Base-by-base conservation (phyloP, 1,284 basidiomycete genomes). In the Sporisorium sorghi region DNA sequence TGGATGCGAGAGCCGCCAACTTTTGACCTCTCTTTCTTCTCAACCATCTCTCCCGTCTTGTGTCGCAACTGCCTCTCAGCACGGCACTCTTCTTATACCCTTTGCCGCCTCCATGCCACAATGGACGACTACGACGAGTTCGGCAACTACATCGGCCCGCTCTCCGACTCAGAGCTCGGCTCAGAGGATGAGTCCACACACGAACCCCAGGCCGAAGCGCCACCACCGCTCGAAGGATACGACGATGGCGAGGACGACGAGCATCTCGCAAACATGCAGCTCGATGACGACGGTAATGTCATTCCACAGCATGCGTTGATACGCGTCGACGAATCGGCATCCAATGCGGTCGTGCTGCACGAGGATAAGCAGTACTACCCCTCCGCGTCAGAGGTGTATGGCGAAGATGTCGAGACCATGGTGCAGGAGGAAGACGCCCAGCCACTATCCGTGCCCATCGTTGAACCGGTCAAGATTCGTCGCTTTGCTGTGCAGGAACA, bases 361-460 rank as follows among this genome's bases (percentile, higher is more conserved):
- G 97, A 99, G 85, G 93, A 99, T 87, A 99, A 99, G 86, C 92
- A 94, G 85, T 99, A 99, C 86, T 99, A 99, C 84, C 93, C 94
- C 9, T 91, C 91, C 12, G 97, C 97, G 0, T 88, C 88, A 58
- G 93, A 98, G 51, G 90, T 96, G 1, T 99, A 99, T 84, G 97
- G 96, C 9, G 88, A 90, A 47, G 96, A 91, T 63, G 96, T 99
- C 23, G 96, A 99, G 86, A 92, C 96, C 1, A 86, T 99, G 80
- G 97, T 99, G 1, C 95, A 99, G 85, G 97, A 99, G 85, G 97
- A 99, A 86, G 97, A 99, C 83, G 90, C 93, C 4, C 97, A 99
- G 85, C 94, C 93, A 9, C 88, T 99, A 8, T 89, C 93, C 3
- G 94, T 99, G 83, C 97, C 97, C 37, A 96, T 99, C 74, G 89